A percentile compares a stretch with the other conserved stretches of the same genome.
phyloP scores from a whole-genome alignment of 352 stramenopile genomes.

The Blastocystis sp. region DNA sequence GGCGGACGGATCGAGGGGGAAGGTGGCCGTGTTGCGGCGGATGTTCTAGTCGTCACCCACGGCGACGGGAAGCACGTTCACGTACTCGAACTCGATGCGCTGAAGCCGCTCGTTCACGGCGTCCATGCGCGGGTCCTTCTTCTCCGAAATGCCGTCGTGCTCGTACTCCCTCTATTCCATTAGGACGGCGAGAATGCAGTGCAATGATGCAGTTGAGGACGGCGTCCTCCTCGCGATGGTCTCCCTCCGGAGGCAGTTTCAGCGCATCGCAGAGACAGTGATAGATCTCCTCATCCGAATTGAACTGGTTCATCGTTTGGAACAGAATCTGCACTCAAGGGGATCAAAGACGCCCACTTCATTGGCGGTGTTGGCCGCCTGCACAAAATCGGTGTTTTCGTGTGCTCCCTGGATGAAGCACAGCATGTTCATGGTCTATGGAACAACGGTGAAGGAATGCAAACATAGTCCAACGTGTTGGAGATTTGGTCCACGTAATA shows the following conservation, averaged over 20 bases:
- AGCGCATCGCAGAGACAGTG: not conserved
- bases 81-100: constrained; percentile 1
- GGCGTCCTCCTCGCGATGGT: constrained; percentile 11
- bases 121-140: constrained; percentile 1
- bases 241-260: not conserved
- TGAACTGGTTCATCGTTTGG: not conserved
- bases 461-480: constrained; percentile 44
- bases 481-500: constrained; percentile 29
- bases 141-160: constrained; percentile 1
- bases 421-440: constrained; percentile 38
- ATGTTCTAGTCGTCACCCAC: constrained; percentile 24
- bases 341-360: not conserved
- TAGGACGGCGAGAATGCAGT: not conserved
- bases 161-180: constrained; percentile 49
- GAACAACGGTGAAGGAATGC: not conserved
- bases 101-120: constrained; percentile 4
- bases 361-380: constrained; percentile 22
- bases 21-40: constrained; percentile 7
- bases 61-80: not conserved
- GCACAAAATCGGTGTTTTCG: constrained; percentile 28
- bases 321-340: constrained; percentile 25
- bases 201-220: constrained; percentile 31
- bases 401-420: constrained; percentile 5
- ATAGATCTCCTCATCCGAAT: constrained; percentile 35
- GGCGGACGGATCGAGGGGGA: not conserved